Percentiles rank a stretch among this genome's conserved stretches.
phyloP scores from a whole-genome alignment of 2,329 filamentous ascomycete species.

The Pseudogymnoascus destructans region DNA sequence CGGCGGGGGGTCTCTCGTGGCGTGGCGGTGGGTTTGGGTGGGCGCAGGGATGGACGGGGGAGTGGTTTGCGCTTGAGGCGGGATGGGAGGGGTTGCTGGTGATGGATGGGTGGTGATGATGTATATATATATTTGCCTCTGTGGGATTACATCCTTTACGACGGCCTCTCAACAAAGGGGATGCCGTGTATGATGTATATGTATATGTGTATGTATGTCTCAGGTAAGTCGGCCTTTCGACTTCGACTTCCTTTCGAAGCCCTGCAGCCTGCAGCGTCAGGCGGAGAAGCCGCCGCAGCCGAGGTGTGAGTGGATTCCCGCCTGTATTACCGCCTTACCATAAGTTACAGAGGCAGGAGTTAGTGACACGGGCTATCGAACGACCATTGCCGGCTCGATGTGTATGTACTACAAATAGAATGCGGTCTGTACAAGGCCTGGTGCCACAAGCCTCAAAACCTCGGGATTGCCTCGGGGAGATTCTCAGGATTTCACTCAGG shows the following conservation, averaged over 20 bases:
- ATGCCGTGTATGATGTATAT: not conserved
- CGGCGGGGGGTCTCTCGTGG: not conserved
- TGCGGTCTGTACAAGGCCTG: not conserved
- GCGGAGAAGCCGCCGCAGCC: constrained; percentile 1
- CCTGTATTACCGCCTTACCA: too few species aligned
- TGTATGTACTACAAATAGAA: not conserved
- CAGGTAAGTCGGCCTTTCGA: not conserved
- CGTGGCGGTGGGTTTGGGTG: not conserved
- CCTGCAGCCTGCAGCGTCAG: constrained; percentile 1
- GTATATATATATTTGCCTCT: not conserved
- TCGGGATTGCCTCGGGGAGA: not conserved
- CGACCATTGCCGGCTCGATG: not conserved
- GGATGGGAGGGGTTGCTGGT: not conserved
- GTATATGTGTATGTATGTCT: not conserved
- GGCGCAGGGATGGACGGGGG: not conserved
- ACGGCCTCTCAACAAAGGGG: not conserved
- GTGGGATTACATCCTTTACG: not conserved
- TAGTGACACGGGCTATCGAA: not conserved
- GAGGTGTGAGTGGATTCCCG: constrained; percentile 3
- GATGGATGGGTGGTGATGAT: not conserved
- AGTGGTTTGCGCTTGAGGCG: not conserved
- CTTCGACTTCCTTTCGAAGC: not conserved
- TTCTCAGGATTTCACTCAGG: not conserved
- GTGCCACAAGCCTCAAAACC: not conserved
- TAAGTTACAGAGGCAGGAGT: too few species aligned